Evolutionary conservation across 2,329 filamentous ascomycete species (phyloP), one percentile per base, ranked within the genome.

Genomic region (Monilinia laxa): DNA sequence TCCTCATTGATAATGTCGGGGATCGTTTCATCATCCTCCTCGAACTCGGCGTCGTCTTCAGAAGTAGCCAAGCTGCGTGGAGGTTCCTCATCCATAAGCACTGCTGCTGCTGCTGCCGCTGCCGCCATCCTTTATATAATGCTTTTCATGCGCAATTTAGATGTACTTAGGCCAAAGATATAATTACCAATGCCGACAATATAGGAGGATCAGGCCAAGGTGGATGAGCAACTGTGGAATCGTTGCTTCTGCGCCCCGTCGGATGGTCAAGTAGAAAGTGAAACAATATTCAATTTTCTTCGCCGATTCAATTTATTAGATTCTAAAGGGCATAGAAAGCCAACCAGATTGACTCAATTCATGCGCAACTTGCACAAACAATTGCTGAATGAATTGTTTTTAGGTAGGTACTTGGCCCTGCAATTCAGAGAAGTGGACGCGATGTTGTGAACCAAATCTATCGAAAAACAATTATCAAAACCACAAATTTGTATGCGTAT

Each of bases 21-120:
- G 38, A 67, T 67, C 47, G 71, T 60, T 51, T 76, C 72, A 65
- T 75, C 72, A 66, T 78, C 75, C 70, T 77, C 76, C 57, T 77
- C 75, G 60, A 76, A 76, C 45, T 76, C 75, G 10, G 73, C 75
- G 67, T 77, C 74, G 38, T 77, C 76, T 38, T 77, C 75, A 12
- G 74, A 76, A 2, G 74, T 75, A n/a, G 70, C 74, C 70, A 76
- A 72, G 67, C 70, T 75, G 47, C 73, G 68, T 67, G 75, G 74
- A 51, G 74, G 71, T 69, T 77, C 71, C 68, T 75, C 71, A 71
- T 75, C 75, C 66, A 72, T 69, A 68, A 74, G 70, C 67, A 69
- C 71, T 67, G 51, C 64, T 54, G 60, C 60, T 38, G 45, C 57
- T 65, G 58, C 64, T 54, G 60, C 63, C 57, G 54, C 63, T 65